Conservation (phyloP, 2,329 filamentous ascomycete genomes). For the Aspergillus luchuensis region DNA sequence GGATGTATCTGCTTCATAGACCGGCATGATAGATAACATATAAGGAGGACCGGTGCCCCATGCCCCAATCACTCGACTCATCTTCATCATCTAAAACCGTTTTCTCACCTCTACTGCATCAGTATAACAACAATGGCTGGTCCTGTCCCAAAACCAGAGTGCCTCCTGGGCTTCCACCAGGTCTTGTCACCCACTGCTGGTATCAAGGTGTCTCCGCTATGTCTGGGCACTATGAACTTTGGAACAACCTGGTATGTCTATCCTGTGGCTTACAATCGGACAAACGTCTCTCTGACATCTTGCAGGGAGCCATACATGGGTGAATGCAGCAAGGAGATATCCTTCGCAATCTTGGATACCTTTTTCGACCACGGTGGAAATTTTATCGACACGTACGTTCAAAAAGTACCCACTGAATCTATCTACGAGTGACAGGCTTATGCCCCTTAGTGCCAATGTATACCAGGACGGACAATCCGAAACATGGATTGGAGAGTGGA, state of each 20-base stretch:
- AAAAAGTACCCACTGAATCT: neutral
- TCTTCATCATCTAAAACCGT: neutral
- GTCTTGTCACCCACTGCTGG: conserved; percentile 55
- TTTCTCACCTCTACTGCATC: neutral
- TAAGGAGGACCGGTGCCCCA: too few relatives aligned
- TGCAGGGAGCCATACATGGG: conserved; percentile 30
- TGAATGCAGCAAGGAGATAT: conserved; percentile 51
- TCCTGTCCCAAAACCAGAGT: conserved; percentile 13
- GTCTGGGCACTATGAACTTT: conserved; percentile 59
- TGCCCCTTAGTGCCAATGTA: conserved; percentile 43
- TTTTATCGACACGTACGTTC: conserved; percentile 53
- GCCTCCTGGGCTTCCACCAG: conserved; percentile 54
- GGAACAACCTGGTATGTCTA: conserved; percentile 50
- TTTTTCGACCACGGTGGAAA: conserved; percentile 55
- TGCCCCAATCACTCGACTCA: too few relatives aligned
- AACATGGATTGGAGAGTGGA: conserved; percentile 56
- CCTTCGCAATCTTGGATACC: conserved; percentile 54
- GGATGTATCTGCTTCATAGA: too few relatives aligned
- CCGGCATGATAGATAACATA: too few relatives aligned
- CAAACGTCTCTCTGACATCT: neutral
- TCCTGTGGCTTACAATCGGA: too few relatives aligned
- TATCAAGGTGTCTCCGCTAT: conserved; percentile 57
- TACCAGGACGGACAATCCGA: conserved; percentile 55
- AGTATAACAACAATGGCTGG: neutral
- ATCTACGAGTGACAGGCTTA: too few relatives aligned